phyloP scores from a whole-genome alignment of 306 rosid species.

The Dryas octopetala region DNA sequence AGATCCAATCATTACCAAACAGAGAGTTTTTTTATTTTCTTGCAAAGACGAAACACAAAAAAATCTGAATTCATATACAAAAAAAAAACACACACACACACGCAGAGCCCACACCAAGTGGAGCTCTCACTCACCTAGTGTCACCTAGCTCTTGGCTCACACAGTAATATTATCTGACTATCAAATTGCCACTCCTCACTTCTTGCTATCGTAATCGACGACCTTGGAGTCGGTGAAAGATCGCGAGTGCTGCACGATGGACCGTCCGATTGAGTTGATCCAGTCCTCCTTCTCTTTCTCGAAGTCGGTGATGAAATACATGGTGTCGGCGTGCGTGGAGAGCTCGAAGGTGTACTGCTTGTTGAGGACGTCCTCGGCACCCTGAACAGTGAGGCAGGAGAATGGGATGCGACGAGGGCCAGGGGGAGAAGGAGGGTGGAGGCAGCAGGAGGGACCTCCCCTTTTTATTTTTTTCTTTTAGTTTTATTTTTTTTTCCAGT shows the following conservation, averaged over 20 bases:
- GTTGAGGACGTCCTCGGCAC: slow-evolving; percentile 54
- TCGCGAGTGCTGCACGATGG: slow-evolving; percentile 65
- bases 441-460: no score
- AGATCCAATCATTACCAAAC: slow-evolving; percentile 14
- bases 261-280: slow-evolving; percentile 69
- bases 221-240: slow-evolving; percentile 67
- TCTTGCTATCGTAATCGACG: slow-evolving; percentile 59
- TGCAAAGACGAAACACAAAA: slow-evolving; percentile 1
- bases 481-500: no score
- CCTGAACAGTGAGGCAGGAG: slow-evolving; percentile 49
- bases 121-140: not conserved
- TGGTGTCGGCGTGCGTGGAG: slow-evolving; percentile 48
- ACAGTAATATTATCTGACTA: no score
- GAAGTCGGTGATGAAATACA: slow-evolving; percentile 61
- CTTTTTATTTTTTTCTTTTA: no score
- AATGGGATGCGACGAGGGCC: no score
- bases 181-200: slow-evolving; percentile 23
- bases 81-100: not conserved
- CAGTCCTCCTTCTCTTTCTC: slow-evolving; percentile 67
- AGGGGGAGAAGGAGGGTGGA: no score
- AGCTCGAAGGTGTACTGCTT: slow-evolving; percentile 53
- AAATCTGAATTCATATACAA: slow-evolving; percentile 10
- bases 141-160: no score
- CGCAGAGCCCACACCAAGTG: not conserved
- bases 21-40: slow-evolving; percentile 5